These are phyloP conservation scores for Ogataea ganodermae DNA, from an alignment of 805 yeast species.

Conservation along the genomic window DNA sequence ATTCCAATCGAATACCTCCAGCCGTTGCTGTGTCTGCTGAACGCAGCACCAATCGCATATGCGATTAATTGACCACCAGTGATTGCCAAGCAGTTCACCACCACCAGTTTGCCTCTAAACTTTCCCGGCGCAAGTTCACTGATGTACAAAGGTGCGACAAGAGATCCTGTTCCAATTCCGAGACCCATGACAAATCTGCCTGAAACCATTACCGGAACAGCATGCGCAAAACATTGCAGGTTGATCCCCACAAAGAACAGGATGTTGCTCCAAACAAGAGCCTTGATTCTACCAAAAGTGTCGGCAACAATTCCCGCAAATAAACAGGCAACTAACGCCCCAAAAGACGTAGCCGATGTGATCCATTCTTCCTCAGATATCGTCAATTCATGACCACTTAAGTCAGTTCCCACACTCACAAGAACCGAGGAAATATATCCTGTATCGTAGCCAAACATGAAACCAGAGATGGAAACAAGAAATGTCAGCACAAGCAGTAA, in stretches of 20 bases:
- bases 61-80: slow-evolving; percentile 61
- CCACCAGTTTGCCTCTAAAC: slow-evolving; percentile 54
- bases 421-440: slow-evolving; percentile 60
- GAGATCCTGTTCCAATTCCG: slow-evolving; percentile 58
- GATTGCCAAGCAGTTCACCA: slow-evolving; percentile 53
- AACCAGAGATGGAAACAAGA: slow-evolving; percentile 56
- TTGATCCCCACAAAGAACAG: slow-evolving; percentile 51
- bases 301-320: slow-evolving; percentile 53
- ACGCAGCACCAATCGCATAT: slow-evolving; percentile 52
- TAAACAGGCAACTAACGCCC: slow-evolving; percentile 53
- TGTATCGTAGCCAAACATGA: slow-evolving; percentile 63
- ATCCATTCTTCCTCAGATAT: slow-evolving; percentile 51
- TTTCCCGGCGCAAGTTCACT: slow-evolving; percentile 55
- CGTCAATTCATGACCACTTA: slow-evolving; percentile 40
- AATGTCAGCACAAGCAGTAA: slow-evolving; percentile 47
- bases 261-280: slow-evolving; percentile 47
- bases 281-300: slow-evolving; percentile 46
- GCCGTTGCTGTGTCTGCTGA: slow-evolving; percentile 44
- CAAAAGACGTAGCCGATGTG: slow-evolving; percentile 57
- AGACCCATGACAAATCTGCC: slow-evolving; percentile 56
- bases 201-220: slow-evolving; percentile 50
- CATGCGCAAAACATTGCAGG: slow-evolving; percentile 45
- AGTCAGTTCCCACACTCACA: slow-evolving; percentile 52
- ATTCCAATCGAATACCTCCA: slow-evolving; percentile 55
- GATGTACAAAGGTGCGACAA: slow-evolving; percentile 55